Percentiles rank a stretch among this genome's conserved stretches.
Conservation (phyloP, 2,329 filamentous ascomycete genomes). For the Colletotrichum eremochloae region DNA sequence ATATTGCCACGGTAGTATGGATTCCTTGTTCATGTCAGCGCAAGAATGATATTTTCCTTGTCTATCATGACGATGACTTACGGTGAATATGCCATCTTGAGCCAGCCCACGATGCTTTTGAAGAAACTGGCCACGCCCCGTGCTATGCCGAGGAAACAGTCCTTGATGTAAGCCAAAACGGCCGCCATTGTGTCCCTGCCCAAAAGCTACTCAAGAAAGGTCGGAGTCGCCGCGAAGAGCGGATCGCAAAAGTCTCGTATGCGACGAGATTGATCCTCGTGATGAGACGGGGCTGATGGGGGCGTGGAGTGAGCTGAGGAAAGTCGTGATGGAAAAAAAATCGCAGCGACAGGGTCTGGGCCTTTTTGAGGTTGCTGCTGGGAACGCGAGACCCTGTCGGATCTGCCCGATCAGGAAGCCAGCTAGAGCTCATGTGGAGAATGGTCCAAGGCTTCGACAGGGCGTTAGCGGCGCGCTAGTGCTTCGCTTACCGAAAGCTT, state of each 20-base stretch:
- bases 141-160: conserved; percentile 3
- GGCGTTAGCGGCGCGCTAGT: conserved; percentile 2
- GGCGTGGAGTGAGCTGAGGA: conserved; percentile 1
- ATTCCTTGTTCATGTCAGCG: conserved; percentile 6
- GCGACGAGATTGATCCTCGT: not conserved
- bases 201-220: not conserved
- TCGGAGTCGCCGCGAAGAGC: not conserved
- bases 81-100: conserved; percentile 35
- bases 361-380: conserved; percentile 7
- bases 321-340: conserved; percentile 23
- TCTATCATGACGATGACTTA: not conserved
- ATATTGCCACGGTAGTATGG: conserved; percentile 37
- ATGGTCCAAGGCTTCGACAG: not conserved
- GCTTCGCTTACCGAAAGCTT: conserved; percentile 10
- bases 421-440: conserved; percentile 33
- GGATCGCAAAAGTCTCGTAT: not conserved
- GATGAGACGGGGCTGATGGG: not conserved
- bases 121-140: conserved; percentile 8
- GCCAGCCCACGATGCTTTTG: conserved; percentile 25
- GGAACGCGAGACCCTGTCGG: not conserved
- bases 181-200: conserved; percentile 11
- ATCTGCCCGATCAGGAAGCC: conserved; percentile 26
- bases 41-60: not conserved
- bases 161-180: conserved; percentile 10
- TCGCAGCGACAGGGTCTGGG: conserved; percentile 9